Evolutionary conservation across 345 rosid genomes (phyloP), one percentile per base, ranked within the genome.

Genomic region (Nephelium lappaceum): DNA sequence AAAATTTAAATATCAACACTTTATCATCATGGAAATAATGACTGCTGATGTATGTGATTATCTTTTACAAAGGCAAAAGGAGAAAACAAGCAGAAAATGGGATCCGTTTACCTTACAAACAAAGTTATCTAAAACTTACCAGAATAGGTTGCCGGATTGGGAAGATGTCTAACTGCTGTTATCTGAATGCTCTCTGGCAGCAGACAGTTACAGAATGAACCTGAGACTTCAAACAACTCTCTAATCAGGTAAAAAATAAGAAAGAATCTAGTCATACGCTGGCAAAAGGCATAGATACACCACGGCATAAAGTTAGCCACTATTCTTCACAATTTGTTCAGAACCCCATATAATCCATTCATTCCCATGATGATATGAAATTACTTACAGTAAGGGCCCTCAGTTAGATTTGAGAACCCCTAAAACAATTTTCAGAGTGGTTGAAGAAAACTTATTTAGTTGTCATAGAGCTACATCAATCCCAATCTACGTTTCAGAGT

Each of bases 171-270:
- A 85, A 92, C 97, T 36, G 97, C 91, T 55, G 90, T 84, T 60
- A 91, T 87, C 85, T 91, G 98, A 82, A 96, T 87, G 84, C 90
- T 94, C 81, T 93, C 94, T 36, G 98, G 98, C 76, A 96, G 87
- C 77, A 96, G 87, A 81, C 98, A 96, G 85, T 90, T 93, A 83
- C 98, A 96, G 84, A 91, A 94, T 47, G 97, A 89, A 86, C 98
- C 99, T 96, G 89, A 86, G 89, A 88, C 84, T 67, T 81, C 43
- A 79, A 84, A 80, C n/a, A 69, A 36, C 61, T 19, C 25, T 31
- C 23, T 10, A 39, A 68, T 84, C 49, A 87, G 85, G 67, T 23
- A 36, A 72, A 27, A 27, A 47, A 43, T 74, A 60, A 5, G 66
- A 19, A 27, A 31, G 53, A 77, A 65, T 49, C 42, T 23, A 53